Base-by-base conservation (phyloP, 2,329 filamentous ascomycete species). In the Penicillium glabrum region DNA sequence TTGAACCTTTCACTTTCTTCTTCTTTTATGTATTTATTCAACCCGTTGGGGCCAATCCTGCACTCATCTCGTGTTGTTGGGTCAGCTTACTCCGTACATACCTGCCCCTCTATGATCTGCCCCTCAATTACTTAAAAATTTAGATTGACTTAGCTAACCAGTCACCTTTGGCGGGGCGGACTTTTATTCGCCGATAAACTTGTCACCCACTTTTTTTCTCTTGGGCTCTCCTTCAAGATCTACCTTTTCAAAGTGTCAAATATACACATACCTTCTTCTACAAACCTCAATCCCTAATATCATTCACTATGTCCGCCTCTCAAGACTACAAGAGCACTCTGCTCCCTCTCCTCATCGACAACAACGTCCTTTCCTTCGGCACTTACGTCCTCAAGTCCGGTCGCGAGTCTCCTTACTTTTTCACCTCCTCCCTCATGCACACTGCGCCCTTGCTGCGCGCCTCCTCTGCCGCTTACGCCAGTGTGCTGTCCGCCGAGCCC, bases 361-460 rank as follows among this genome's bases (percentile, higher is more conserved):
- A 72, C 64, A 73, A 72, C 55, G 75, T 75, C 53, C 69, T 79
- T 43, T 70, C 75, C 21, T 78, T 78, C 61, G 75, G 76, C 54
- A 70, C 70, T 49, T 78, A 71, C 79, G 90, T 92, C 67, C 86
- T 99, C 72, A 99, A 99, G 80, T 97, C 93, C 53, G 90, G 91
- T 77, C 90, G 93, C 69, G 72, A 76, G 68, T 96, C 92, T 13
- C 95, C 95, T 43, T 98, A 98, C 83, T 98, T 98, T 82, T 96
- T 98, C 86, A 97, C 96, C 77, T 92, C 93, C 46, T 92, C 93
- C 58, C 86, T 90, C 68, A 96, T 98, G 78, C 91, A 95, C 82
- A 88, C 87, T 51, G 89, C 89, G 23, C 83, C 87, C 60, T 85
- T 96, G 29, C 86, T 96, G 61, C 84, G 84, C 61, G 86, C 91